phyloP scores from a whole-genome alignment of 306 rosid species.

The Medicago arabica region DNA sequence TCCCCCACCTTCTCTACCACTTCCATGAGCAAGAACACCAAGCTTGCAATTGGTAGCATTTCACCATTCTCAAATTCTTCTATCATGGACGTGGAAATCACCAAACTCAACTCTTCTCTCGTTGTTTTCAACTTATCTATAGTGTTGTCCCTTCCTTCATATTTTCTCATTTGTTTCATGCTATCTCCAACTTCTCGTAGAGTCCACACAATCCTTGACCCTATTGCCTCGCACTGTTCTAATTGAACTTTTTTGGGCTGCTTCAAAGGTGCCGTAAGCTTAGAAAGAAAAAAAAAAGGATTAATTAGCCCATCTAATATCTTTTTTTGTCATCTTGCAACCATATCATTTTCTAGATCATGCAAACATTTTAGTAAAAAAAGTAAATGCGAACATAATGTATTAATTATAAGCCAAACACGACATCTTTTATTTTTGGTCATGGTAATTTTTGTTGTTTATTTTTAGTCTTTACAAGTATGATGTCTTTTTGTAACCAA shows the following conservation, averaged over 20 bases:
- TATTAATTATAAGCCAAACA: too few relatives aligned
- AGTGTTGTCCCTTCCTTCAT: constrained; percentile 45
- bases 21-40: constrained; percentile 57
- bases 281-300: neutral
- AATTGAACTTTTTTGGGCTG: constrained; percentile 35
- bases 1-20: constrained; percentile 67
- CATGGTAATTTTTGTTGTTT: neutral
- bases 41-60: constrained; percentile 56
- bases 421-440: neutral
- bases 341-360: neutral
- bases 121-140: constrained; percentile 56
- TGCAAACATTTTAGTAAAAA: neutral
- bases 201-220: constrained; percentile 51
- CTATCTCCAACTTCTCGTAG: constrained; percentile 77
- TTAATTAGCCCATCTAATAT: constrained; percentile 12
- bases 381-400: too few relatives aligned
- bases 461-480: neutral
- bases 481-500: too few relatives aligned
- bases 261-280: constrained; percentile 51
- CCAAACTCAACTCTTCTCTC: constrained; percentile 52
- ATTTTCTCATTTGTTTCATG: constrained; percentile 62
- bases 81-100: constrained; percentile 44
- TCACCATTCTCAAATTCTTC: constrained; percentile 49
- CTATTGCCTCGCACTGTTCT: constrained; percentile 60
- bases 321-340: neutral